Conservation (phyloP, 2,329 filamentous ascomycete species). For the Penicillium crustosum region DNA sequence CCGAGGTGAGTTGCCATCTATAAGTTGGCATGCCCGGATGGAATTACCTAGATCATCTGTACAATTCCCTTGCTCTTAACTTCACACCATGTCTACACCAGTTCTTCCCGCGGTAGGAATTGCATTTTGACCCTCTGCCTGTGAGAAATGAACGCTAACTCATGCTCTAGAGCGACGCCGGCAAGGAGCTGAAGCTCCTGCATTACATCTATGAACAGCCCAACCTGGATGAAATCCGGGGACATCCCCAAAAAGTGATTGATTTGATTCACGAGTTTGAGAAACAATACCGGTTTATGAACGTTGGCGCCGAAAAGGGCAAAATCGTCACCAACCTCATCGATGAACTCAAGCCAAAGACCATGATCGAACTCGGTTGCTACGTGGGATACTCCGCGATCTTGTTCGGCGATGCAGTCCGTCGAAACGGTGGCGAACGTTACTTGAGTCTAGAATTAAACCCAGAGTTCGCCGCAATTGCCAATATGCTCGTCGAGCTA, state of each 20-base stretch:
- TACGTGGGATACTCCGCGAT: conserved; percentile 82
- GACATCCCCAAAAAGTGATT: conserved; percentile 63
- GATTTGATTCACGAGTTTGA: conserved; percentile 70
- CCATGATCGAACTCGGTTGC: conserved; percentile 76
- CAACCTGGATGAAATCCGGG: conserved; percentile 62
- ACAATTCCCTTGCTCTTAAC: neutral
- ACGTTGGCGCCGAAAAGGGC: conserved; percentile 74
- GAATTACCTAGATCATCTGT: no score
- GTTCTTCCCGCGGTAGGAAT: neutral
- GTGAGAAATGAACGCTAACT: neutral
- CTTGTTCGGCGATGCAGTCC: conserved; percentile 67
- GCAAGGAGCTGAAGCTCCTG: conserved; percentile 71
- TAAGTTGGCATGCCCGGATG: neutral
- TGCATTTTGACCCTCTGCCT: neutral
- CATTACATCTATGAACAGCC: conserved; percentile 65
- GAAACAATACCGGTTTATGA: conserved; percentile 72
- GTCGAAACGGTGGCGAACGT: conserved; percentile 60
- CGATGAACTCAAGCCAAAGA: conserved; percentile 61
- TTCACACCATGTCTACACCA: conserved; percentile 11
- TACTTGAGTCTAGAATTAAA: conserved; percentile 74
- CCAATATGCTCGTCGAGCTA: conserved; percentile 67
- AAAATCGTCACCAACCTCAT: conserved; percentile 70
- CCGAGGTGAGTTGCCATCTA: conserved; percentile 2
- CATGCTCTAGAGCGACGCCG: conserved; percentile 55
- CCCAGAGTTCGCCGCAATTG: conserved; percentile 71